Evolutionary conservation across 1,284 basidiomycete genomes (phyloP).

Genomic region (Irpex rosettiformis): DNA sequence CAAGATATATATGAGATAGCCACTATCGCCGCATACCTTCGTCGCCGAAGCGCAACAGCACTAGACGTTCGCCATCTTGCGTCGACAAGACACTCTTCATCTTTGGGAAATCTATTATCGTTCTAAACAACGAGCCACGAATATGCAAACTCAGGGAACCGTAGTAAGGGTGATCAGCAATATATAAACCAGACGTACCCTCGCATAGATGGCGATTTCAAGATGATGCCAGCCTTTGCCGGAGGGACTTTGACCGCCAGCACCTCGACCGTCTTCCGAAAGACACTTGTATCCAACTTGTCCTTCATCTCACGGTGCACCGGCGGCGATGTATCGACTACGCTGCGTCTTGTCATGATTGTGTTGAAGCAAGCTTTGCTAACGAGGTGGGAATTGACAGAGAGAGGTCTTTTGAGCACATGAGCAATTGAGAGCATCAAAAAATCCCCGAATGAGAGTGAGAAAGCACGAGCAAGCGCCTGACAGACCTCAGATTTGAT

Average conservation of each 20-base stretch:
- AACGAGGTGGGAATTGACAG: not conserved
- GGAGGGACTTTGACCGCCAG: slow-evolving; percentile 66
- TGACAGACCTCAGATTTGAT: not conserved
- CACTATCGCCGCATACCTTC: too few species aligned
- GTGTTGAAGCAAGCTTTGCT: not conserved
- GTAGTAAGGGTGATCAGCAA: not conserved
- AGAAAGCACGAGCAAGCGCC: not conserved
- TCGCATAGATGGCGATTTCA: slow-evolving; percentile 54
- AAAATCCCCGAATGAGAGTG: slow-evolving; percentile 2
- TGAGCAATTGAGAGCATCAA: slow-evolving; percentile 5
- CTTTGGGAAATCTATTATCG: slow-evolving; percentile 64
- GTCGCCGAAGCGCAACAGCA: slow-evolving; percentile 57
- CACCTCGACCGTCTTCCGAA: slow-evolving; percentile 60
- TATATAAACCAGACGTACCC: slow-evolving; percentile 42
- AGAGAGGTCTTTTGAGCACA: not conserved
- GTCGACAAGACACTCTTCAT: slow-evolving; percentile 56
- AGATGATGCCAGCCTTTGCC: slow-evolving; percentile 48
- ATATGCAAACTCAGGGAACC: not conserved
- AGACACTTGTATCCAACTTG: slow-evolving; percentile 59
- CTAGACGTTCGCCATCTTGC: slow-evolving; percentile 48
- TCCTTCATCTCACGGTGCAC: slow-evolving; percentile 38
- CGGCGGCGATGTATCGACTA: slow-evolving; percentile 57
- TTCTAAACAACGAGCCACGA: slow-evolving; percentile 36
- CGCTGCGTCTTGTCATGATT: slow-evolving; percentile 21
- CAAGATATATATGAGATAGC: slow-evolving; percentile 21